phyloP scores from a whole-genome alignment of 2,329 filamentous ascomycete species.

The Fusarium mundagurra region DNA sequence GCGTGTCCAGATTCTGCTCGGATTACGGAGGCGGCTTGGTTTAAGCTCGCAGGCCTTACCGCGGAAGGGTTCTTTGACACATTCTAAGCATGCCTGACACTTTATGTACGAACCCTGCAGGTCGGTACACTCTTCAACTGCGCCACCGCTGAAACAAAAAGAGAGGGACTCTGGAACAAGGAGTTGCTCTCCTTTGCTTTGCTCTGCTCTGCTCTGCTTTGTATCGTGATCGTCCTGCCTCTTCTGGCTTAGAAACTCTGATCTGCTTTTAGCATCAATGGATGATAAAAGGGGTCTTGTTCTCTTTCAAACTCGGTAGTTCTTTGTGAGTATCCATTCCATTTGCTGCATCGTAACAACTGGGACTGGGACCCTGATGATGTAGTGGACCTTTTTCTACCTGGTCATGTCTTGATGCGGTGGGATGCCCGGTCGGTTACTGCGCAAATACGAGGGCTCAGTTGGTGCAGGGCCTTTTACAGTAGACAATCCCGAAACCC shows the following conservation, averaged over 20 bases:
- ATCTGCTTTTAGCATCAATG: slow-evolving; percentile 25
- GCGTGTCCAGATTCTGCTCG: not conserved
- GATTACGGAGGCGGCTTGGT: not conserved
- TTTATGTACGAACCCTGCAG: not conserved
- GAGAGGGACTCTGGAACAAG: slow-evolving; percentile 1
- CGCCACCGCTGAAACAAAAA: slow-evolving; percentile 26
- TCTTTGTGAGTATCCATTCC: not conserved
- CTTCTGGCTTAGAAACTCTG: not conserved
- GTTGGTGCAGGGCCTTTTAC: not conserved
- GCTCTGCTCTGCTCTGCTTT: not conserved
- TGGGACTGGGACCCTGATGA: not conserved
- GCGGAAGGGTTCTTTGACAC: slow-evolving; percentile 1
- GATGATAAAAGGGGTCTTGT: slow-evolving; percentile 5
- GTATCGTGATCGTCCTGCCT: slow-evolving; percentile 9
- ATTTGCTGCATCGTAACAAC: slow-evolving; percentile 14
- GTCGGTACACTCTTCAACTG: not conserved
- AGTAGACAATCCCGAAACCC: slow-evolving; percentile 1
- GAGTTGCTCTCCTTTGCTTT: not conserved
- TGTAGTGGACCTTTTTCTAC: not conserved
- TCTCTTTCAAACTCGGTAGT: slow-evolving; percentile 12
- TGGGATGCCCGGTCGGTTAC: not conserved
- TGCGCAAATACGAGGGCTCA: not conserved
- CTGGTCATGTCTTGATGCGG: not conserved
- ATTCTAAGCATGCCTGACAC: not conserved
- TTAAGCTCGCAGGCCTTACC: slow-evolving; percentile 1